Conservation (phyloP, 1,139 yeast species). For the Suhomyces bribrorum region DNA sequence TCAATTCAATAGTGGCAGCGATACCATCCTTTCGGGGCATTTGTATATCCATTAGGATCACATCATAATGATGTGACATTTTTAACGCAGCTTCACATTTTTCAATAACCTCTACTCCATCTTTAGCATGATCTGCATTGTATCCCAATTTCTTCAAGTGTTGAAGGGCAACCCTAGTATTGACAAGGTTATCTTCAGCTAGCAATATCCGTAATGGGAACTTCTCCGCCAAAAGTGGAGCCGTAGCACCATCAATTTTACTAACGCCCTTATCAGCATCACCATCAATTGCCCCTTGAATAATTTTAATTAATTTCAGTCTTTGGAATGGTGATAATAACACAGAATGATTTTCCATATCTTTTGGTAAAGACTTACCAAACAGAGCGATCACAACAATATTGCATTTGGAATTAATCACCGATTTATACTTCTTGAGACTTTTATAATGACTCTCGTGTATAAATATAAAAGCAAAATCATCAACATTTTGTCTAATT, state of each 20-base stretch:
- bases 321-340: constrained; percentile 39
- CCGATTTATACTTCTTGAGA: constrained; percentile 13
- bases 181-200: constrained; percentile 56
- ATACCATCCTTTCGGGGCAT: constrained; percentile 58
- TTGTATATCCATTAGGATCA: constrained; percentile 56
- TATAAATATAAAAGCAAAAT: constrained; percentile 21
- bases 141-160: constrained; percentile 56
- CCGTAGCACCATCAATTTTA: background rate
- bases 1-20: constrained; percentile 43
- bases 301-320: constrained; percentile 26
- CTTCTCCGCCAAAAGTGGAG: constrained; percentile 19
- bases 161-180: constrained; percentile 52
- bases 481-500: constrained; percentile 11
- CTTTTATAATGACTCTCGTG: constrained; percentile 21
- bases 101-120: constrained; percentile 52
- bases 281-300: constrained; percentile 8
- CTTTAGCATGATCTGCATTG: constrained; percentile 56
- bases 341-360: constrained; percentile 27
- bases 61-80: constrained; percentile 44
- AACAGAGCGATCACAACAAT: constrained; percentile 30
- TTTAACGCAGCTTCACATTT: constrained; percentile 32
- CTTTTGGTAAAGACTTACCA: constrained; percentile 31
- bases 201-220: constrained; percentile 49
- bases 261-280: background rate
- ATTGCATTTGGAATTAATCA: constrained; percentile 14